Evolutionary conservation across 192 early-diverging fungal species (phyloP).

Genomic region (Piromyces sp.): DNA sequence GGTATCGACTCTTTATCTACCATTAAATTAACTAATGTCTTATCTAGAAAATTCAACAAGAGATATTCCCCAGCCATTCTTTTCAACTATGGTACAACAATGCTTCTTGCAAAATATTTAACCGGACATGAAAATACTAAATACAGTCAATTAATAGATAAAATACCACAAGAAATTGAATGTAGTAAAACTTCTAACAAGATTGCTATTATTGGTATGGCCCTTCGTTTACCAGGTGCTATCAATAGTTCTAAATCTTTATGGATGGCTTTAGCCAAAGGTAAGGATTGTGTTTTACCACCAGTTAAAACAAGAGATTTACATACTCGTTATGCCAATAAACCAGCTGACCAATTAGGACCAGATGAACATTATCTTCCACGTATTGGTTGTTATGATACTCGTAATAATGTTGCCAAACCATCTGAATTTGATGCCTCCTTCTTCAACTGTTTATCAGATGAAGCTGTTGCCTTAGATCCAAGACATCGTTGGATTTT

Average conservation of each 20-base stretch:
- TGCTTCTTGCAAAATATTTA: background rate
- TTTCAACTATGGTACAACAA: background rate
- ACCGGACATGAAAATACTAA: background rate
- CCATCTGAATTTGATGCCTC: background rate
- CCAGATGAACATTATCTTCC: background rate
- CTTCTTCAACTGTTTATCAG: background rate
- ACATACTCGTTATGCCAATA: background rate
- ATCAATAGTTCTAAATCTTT: background rate
- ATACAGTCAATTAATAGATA: background rate
- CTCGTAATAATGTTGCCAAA: background rate
- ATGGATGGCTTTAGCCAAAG: background rate
- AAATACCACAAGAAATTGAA: background rate
- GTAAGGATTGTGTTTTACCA: background rate
- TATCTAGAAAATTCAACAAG: background rate
- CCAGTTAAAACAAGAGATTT: background rate
- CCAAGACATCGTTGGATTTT: constrained; percentile 2
- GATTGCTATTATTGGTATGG: background rate
- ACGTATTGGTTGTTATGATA: background rate
- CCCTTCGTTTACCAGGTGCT: background rate
- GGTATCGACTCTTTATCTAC: background rate
- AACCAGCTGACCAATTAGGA: background rate
- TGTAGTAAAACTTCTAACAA: background rate
- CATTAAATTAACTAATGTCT: background rate
- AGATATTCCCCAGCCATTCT: background rate
- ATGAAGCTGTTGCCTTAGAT: constrained; percentile 8